Evolutionary conservation across 208 protist species (phyloP).

Genomic region (Trypanosoma mega): DNA sequence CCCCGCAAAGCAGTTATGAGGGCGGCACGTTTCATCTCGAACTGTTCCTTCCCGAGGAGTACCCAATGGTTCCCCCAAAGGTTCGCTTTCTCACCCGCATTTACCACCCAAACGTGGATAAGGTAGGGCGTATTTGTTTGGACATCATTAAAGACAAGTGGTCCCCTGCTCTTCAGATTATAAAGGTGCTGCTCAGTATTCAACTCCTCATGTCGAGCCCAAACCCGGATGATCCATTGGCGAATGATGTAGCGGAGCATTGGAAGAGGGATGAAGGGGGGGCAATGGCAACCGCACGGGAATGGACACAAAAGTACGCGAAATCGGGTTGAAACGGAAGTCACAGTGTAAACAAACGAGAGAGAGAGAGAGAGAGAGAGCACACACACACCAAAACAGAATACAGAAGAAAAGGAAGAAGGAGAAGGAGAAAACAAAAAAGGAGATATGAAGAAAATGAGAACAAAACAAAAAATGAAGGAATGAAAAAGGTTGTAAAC

Average conservation of each 20-base stretch:
- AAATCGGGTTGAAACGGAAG: too few species aligned
- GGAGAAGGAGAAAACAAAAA: too few species aligned
- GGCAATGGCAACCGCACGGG: slow-evolving; percentile 62
- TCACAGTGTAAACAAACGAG: too few species aligned
- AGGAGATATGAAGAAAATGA: too few species aligned
- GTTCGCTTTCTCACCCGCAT: slow-evolving; percentile 99
- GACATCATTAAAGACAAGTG: slow-evolving; percentile 99
- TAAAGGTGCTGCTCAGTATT: slow-evolving; percentile 99
- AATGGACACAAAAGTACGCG: slow-evolving; percentile 85
- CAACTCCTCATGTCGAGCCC: slow-evolving; percentile 99
- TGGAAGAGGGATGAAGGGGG: slow-evolving; percentile 82
- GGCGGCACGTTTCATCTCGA: slow-evolving; percentile 86
- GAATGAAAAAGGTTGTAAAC: too few species aligned
- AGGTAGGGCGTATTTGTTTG: slow-evolving; percentile 98
- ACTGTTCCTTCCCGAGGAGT: slow-evolving; percentile 87
- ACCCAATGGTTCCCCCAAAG: slow-evolving; percentile 97
- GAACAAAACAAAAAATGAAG: too few species aligned
- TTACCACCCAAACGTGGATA: slow-evolving; percentile 99
- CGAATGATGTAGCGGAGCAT: slow-evolving; percentile 96
- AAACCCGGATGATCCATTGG: slow-evolving; percentile 99
- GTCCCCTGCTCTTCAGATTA: slow-evolving; percentile 99
- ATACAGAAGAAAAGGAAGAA: too few species aligned
- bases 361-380: too few species aligned
- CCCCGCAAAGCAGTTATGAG: slow-evolving; percentile 89
- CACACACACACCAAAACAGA: too few species aligned